These are phyloP conservation scores for Quercus glauca DNA, from an alignment of 306 rosid genomes.

Conservation along the genomic window DNA sequence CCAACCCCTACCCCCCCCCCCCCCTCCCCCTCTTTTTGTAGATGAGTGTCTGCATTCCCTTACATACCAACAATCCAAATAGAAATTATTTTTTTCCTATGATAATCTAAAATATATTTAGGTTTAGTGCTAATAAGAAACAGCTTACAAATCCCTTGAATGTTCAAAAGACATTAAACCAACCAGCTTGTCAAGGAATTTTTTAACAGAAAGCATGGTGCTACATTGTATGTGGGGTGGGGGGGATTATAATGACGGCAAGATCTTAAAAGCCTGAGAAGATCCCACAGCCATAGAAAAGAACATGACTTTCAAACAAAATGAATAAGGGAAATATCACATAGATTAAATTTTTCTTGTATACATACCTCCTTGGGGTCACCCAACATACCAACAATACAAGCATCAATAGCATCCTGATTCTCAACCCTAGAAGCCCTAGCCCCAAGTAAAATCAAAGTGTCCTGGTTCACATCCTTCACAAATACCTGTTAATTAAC, in stretches of 20 bases:
- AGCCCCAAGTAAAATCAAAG: slow-evolving; percentile 63
- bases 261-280: not conserved
- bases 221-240: not conserved
- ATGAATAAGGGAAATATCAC: not conserved
- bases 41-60: not conserved
- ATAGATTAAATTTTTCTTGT: not conserved
- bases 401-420: slow-evolving; percentile 93
- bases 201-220: not conserved
- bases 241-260: not conserved
- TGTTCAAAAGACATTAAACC: not conserved
- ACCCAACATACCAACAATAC: slow-evolving; percentile 91
- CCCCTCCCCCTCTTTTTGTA: too few species aligned
- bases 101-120: not conserved
- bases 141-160: not conserved
- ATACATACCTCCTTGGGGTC: slow-evolving; percentile 80
- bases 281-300: not conserved
- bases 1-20: too few species aligned
- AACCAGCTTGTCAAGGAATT: not conserved
- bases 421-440: slow-evolving; percentile 89
- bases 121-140: not conserved
- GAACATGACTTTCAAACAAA: not conserved
- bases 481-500: slow-evolving; percentile 47
- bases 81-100: too few species aligned
- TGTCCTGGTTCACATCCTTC: slow-evolving; percentile 58
- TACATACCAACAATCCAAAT: not conserved